Percentiles rank a stretch among this genome's conserved stretches.
Evolutionary conservation across 129 eudicot genomes (phyloP).

Genomic region (Flaveria trinervia): DNA sequence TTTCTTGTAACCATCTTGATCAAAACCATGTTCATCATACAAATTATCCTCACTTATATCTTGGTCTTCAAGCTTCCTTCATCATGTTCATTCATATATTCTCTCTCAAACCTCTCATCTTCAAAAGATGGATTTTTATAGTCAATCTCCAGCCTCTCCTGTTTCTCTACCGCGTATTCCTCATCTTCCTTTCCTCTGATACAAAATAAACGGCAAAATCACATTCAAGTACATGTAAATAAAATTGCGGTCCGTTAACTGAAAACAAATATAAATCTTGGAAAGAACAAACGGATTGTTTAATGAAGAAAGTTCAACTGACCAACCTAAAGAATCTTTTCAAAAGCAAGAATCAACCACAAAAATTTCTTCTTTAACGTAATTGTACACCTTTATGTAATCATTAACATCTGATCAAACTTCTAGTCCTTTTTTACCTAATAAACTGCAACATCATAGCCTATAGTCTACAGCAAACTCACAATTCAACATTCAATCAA

Average conservation of each 20-base stretch:
- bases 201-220: constrained; percentile 13
- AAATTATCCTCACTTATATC: constrained; percentile 39
- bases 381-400: neutral
- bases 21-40: constrained; percentile 41
- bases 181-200: constrained; percentile 44
- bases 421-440: constrained; percentile 1
- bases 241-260: neutral
- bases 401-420: constrained; percentile 7
- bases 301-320: neutral
- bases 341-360: constrained; percentile 4
- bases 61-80: constrained; percentile 31
- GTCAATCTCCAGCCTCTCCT: constrained; percentile 36
- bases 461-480: neutral
- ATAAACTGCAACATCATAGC: constrained; percentile 17
- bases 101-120: constrained; percentile 36
- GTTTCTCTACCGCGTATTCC: constrained; percentile 28
- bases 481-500: constrained; percentile 9
- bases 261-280: constrained; percentile 1
- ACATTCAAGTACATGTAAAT: neutral
- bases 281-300: constrained; percentile 15
- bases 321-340: constrained; percentile 5
- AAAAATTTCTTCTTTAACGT: neutral
- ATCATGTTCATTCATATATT: constrained; percentile 33
- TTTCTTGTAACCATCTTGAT: constrained; percentile 39
- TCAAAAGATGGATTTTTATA: constrained; percentile 35